Percentiles rank a stretch among this genome's conserved stretches.
phyloP scores from a whole-genome alignment of 1,284 basidiomycete species.

The Neolentinus lepideus region DNA sequence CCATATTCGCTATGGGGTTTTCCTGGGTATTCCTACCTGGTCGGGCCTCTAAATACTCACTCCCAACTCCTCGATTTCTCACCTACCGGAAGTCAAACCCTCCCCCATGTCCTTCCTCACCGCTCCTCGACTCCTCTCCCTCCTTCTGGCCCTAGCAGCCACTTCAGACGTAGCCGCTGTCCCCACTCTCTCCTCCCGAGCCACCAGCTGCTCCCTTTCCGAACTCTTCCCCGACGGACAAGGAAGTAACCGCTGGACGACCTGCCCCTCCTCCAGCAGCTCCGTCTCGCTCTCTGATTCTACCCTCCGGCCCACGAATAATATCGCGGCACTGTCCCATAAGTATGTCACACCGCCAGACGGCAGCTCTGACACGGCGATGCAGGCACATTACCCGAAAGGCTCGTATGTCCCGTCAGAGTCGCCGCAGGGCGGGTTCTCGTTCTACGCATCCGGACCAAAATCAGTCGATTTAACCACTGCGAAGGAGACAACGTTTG shows the following conservation, averaged over 20 bases:
- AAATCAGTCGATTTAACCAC: conserved; percentile 33
- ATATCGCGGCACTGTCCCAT: conserved; percentile 29
- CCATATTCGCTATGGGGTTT: too few relatives aligned
- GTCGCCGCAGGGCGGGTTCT: conserved; percentile 46
- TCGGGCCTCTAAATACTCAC: too few relatives aligned
- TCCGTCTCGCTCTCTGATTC: conserved; percentile 28
- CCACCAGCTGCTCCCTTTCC: not conserved
- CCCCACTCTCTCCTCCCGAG: not conserved
- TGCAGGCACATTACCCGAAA: conserved; percentile 50
- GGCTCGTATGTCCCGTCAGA: conserved; percentile 48
- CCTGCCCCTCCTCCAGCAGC: not conserved
- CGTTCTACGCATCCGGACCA: conserved; percentile 46
- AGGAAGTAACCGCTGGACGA: not conserved
- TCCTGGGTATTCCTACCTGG: too few relatives aligned
- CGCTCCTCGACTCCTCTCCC: not conserved
- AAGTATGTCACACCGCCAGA: conserved; percentile 27
- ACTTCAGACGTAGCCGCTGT: not conserved
- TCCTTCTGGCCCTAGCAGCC: not conserved
- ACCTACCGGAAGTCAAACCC: too few relatives aligned
- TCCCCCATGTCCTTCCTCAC: not conserved
- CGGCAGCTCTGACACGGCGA: conserved; percentile 20
- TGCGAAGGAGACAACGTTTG: conserved; percentile 24
- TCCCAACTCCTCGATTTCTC: too few relatives aligned
- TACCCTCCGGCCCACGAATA: conserved; percentile 34
- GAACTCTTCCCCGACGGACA: not conserved